phyloP scores from a whole-genome alignment of 2,329 filamentous ascomycete species.

The Phoma sp. region DNA sequence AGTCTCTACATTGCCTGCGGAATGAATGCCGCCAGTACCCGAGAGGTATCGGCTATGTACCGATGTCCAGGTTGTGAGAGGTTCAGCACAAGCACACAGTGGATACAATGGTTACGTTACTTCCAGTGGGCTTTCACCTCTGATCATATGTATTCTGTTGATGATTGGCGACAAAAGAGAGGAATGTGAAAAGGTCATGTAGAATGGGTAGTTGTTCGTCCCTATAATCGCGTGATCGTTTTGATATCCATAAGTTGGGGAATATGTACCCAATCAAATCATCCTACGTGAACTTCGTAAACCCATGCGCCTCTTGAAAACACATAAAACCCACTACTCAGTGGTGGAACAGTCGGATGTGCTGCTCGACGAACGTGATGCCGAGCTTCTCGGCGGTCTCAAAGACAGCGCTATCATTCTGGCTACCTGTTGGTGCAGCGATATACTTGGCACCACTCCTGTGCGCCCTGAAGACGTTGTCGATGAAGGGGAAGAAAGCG shows the following conservation, averaged over 20 bases:
- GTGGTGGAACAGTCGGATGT: constrained; percentile 92
- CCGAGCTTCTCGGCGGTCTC: constrained; percentile 89
- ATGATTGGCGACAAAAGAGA: background rate
- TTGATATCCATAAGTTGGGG: constrained; percentile 13
- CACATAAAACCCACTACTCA: constrained; percentile 52
- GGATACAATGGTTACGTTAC: background rate
- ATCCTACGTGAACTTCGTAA: constrained; percentile 17
- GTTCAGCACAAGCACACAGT: background rate
- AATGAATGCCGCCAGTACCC: constrained; percentile 6
- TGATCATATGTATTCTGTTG: background rate
- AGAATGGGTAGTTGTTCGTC: constrained; percentile 11
- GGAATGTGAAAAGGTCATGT: constrained; percentile 7
- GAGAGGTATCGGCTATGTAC: background rate
- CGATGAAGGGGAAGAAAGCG: constrained; percentile 98
- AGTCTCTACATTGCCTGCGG: background rate
- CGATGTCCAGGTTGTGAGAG: background rate
- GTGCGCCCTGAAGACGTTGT: constrained; percentile 92
- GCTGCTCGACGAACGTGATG: constrained; percentile 96
- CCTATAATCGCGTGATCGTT: constrained; percentile 6
- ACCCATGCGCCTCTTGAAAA: constrained; percentile 16
- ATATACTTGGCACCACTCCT: constrained; percentile 95
- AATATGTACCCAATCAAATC: constrained; percentile 11
- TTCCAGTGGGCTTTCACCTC: background rate
- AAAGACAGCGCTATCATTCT: constrained; percentile 82
- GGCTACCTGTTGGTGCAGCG: constrained; percentile 87